Evolutionary conservation across 805 yeast genomes (phyloP), one percentile per base, ranked within the genome.

Genomic region (Candida xiaguanensis): DNA sequence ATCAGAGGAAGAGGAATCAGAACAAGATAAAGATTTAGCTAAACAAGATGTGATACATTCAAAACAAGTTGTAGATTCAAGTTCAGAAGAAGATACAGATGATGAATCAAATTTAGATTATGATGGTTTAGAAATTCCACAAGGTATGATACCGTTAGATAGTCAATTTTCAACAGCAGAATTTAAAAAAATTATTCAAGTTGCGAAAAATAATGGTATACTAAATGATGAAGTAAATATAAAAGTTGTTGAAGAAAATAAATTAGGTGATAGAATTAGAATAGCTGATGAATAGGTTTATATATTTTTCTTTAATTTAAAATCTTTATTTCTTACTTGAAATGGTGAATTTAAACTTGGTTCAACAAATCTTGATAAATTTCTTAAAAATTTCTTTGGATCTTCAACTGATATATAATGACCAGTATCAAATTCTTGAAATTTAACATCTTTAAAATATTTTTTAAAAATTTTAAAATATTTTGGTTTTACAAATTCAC

Each of bases 401-500:
- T 56, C 55, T 40, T 70, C 75, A 16, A 62, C 57, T 15, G 67
- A 63, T 6, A 72, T 45, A 63, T 72, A 65, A 50, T 66, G 72
- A 13, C 67, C 62, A 28, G 61, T 42, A 20, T 63, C 55, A 24
- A 53, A 57, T 19, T 50, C 52, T 17, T 44, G 48, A 14, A 38
- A 28, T 12, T 35, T 24, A 11, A 50, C 22, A 23, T 57, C 25
- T n/a, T 56, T 27, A 46, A 64, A 66, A 42, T 58, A 58, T 5
- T 36, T 31, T 1, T 52, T 48, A 39, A 65, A 65, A 8, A 39
- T 53, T 2, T 37, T 37, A 12, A 43, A 44, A 26, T 56, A 58
- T 34, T 62, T 44, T 3, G 58, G 59, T 12, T 50, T 52, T 12
- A 78, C 64, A 40, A 77, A 71, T 0, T 55, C 50, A 2, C 80